Conservation (phyloP, 2,329 filamentous ascomycete genomes). For the Dothideomycetes sp. region DNA sequence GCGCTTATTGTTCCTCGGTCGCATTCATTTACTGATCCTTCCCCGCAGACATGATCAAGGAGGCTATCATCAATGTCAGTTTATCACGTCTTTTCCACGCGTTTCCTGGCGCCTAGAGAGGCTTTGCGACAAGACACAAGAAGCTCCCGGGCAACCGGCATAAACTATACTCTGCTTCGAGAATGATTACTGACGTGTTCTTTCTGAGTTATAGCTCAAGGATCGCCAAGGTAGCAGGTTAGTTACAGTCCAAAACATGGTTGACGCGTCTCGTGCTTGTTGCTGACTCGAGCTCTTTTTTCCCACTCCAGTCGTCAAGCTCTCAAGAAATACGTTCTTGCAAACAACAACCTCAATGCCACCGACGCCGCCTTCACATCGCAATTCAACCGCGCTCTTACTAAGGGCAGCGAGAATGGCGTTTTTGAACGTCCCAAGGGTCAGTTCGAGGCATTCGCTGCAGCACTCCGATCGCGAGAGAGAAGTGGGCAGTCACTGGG, state of each 20-base stretch:
- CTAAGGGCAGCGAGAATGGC: conserved; percentile 74
- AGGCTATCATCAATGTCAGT: conserved; percentile 63
- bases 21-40: conserved; percentile 45
- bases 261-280: conserved; percentile 16
- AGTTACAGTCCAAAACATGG: conserved; percentile 30
- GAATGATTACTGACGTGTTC: conserved; percentile 38
- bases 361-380: conserved; percentile 53
- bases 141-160: neutral
- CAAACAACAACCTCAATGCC: conserved; percentile 55
- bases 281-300: conserved; percentile 30
- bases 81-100: conserved; percentile 26
- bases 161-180: neutral
- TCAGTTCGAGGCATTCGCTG: conserved; percentile 34
- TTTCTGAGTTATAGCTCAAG: conserved; percentile 49
- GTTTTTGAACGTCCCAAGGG: conserved; percentile 87
- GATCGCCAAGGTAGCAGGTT: conserved; percentile 63
- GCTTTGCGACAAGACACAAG: conserved; percentile 1
- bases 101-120: conserved; percentile 1
- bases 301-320: conserved; percentile 51
- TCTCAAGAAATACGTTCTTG: conserved; percentile 65
- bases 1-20: conserved; percentile 30
- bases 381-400: conserved; percentile 79
- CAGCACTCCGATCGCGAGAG: too few relatives aligned
- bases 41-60: conserved; percentile 60
- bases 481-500: neutral